Conservation (phyloP, 164 flowering plant genomes). For the Paratinospora sagittata region DNA sequence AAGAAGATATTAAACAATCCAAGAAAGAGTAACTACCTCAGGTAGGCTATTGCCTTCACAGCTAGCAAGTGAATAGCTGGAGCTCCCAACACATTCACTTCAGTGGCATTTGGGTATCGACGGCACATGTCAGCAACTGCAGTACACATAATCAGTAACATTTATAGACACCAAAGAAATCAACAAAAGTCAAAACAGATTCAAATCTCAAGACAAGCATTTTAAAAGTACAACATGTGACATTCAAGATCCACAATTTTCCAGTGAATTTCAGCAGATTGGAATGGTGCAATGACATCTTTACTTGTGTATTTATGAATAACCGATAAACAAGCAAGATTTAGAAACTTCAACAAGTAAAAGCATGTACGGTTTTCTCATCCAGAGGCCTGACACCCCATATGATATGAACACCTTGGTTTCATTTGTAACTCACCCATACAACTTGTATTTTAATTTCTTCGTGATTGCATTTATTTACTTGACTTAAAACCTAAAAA, state of each 20-base stretch:
- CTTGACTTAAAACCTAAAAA: not conserved
- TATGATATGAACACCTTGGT: not conserved
- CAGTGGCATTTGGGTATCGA: slow-evolving; percentile 81
- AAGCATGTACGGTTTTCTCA: not conserved
- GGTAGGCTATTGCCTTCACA: slow-evolving; percentile 50
- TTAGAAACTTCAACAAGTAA: not conserved
- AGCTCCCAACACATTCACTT: slow-evolving; percentile 63
- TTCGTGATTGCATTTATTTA: not conserved
- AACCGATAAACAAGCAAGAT: not conserved
- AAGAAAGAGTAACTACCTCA: slow-evolving; percentile 42
- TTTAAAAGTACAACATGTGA: not conserved
- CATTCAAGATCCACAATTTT: not conserved
- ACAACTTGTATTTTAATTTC: not conserved
- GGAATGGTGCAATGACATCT: not conserved
- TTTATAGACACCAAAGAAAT: not conserved
- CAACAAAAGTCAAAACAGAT: not conserved
- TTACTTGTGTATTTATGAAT: not conserved
- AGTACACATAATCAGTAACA: slow-evolving; percentile 11
- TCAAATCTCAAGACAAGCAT: not conserved
- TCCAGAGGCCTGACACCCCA: not conserved
- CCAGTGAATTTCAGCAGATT: not conserved
- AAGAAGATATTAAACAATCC: not conserved
- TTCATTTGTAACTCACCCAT: not conserved
- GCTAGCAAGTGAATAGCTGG: slow-evolving; percentile 52
- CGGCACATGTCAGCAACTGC: slow-evolving; percentile 86